Base-by-base conservation (phyloP, 176 grass and related monocot genomes). In the Oryza officinalis region DNA sequence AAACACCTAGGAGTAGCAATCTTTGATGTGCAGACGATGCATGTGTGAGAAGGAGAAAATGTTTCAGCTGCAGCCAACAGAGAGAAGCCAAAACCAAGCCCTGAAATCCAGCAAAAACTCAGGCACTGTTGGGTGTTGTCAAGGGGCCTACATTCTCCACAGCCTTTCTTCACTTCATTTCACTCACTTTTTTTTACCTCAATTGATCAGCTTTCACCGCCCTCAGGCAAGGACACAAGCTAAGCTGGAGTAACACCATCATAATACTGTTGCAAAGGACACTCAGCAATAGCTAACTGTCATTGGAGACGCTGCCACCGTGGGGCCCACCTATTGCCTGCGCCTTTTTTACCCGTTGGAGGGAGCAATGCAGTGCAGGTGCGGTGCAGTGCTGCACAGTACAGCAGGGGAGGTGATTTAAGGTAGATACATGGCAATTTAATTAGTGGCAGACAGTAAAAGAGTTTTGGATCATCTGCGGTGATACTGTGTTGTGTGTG, bases 81-180 rank as follows among this genome's bases (percentile, higher is more conserved):
- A n/a, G 69, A 84, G 70, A 68, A 14, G 87, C 69, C 87, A 85
- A 84, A 63, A 74, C 27, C 87, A 37, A 33, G 66, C 75, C 87
- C 87, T 46, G 69, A 84, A 88, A 68, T 63, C 81, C 69, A 67
- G 81, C 75, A 14, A 57, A 47, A 87, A 20, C 32, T 41, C 86
- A 3, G 33, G 2, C 60, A 72, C 46, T 84, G 80, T 67, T 83
- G 68, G 80, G 75, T 79, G 60, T 27, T 79, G 75, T 67, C 87
- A 79, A 26, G 86, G 86, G 86, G 15, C 80, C 80, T 83, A 78
- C 50, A 22, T 35, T 37, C 75, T 37, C 2, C 46, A 14, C 37
- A 33, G 76, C 14, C 72, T 63, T 38, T 37, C 37, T 20, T 31
- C 74, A 0, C 18, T 68, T 63, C 32, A 17, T n/a, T 17, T 28